Conservation (phyloP, 768 basidiomycete species). For the Mrakia hoshinonis region DNA sequence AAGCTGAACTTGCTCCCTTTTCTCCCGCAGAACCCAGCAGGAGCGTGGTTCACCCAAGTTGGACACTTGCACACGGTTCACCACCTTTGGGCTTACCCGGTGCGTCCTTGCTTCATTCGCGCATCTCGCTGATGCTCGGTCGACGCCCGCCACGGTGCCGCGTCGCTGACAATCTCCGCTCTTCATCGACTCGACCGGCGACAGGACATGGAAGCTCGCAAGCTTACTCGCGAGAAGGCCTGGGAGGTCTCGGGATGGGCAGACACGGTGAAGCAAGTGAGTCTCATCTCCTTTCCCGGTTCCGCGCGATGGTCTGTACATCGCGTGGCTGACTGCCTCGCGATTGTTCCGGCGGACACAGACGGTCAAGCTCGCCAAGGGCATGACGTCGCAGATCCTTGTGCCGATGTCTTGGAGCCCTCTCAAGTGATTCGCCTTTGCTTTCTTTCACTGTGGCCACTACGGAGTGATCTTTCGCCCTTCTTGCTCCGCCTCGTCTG, state of each 20-base stretch:
- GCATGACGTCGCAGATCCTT: constrained; percentile 81
- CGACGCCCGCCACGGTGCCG: no score
- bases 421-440: constrained; percentile 71
- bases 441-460: no score
- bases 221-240: constrained; percentile 74
- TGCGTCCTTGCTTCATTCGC: constrained; percentile 43
- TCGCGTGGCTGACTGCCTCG: constrained; percentile 29
- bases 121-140: constrained; percentile 4
- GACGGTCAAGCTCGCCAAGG: constrained; percentile 78
- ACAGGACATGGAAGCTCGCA: constrained; percentile 68
- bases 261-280: constrained; percentile 81
- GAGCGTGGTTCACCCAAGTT: constrained; percentile 42
- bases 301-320: constrained; percentile 5
- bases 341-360: constrained; percentile 38
- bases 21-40: constrained; percentile 36
- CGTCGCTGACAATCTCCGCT: constrained; percentile 11
- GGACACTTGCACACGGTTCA: constrained; percentile 56
- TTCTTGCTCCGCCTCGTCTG: no score
- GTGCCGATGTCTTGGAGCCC: constrained; percentile 73
- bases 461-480: no score
- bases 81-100: constrained; percentile 44
- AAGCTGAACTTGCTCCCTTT: not conserved
- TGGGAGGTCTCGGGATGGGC: constrained; percentile 96
- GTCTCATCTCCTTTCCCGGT: constrained; percentile 28
- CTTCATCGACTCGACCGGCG: constrained; percentile 30